These are phyloP conservation scores for Paulownia fortunei DNA, from an alignment of 257 asterid genomes.

Conservation along the genomic window DNA sequence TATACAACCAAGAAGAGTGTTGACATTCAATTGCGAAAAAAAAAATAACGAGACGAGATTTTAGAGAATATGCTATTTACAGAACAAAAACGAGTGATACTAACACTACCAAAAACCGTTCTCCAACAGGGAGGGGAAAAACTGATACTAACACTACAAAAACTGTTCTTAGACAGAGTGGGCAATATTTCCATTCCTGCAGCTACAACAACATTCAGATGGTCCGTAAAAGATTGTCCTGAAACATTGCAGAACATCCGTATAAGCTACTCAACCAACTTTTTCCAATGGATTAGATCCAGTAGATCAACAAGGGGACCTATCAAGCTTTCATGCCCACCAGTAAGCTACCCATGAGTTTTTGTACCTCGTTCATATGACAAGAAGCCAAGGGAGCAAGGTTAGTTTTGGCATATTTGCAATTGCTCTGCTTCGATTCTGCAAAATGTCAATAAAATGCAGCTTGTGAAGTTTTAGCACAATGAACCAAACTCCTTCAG, in stretches of 20 bases:
- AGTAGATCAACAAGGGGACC: conserved; percentile 58
- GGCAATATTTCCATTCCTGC: conserved; percentile 74
- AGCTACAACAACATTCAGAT: conserved; percentile 51
- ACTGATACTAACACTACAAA: too few relatives aligned
- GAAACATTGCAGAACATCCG: conserved; percentile 47
- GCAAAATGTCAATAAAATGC: conserved; percentile 54
- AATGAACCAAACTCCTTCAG: conserved; percentile 47
- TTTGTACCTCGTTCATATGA: conserved; percentile 53
- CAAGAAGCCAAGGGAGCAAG: conserved; percentile 52
- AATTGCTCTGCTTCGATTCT: conserved; percentile 36
- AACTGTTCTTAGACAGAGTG: too few relatives aligned
- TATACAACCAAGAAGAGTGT: too few relatives aligned
- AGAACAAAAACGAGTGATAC: too few relatives aligned
- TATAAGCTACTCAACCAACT: conserved; percentile 45
- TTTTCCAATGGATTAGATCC: conserved; percentile 50
- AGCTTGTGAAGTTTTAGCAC: conserved; percentile 58
- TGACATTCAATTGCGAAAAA: too few relatives aligned
- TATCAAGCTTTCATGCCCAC: conserved; percentile 59
- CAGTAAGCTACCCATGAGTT: conserved; percentile 60
- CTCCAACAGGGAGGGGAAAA: too few relatives aligned
- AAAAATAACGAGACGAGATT: too few relatives aligned
- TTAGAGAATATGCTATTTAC: too few relatives aligned
- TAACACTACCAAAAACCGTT: too few relatives aligned
- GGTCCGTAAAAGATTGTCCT: conserved; percentile 58
- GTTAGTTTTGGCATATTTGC: conserved; percentile 52